phyloP scores from a whole-genome alignment of 306 rosid species.

The Trifolium subterraneum region DNA sequence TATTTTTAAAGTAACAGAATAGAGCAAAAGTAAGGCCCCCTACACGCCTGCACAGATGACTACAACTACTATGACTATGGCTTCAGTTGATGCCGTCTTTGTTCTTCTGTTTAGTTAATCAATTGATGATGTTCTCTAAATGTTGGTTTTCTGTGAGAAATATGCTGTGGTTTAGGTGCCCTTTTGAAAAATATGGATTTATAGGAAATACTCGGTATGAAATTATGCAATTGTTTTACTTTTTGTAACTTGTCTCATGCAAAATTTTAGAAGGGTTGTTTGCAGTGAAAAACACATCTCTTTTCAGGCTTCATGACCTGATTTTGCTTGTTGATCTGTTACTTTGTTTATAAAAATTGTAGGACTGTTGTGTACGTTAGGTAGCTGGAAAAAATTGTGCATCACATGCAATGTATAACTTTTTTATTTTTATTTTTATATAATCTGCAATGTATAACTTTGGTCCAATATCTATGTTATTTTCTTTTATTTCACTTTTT shows the following conservation, averaged over 20 bases:
- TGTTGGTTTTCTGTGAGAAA: constrained; percentile 10
- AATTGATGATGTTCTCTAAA: not conserved
- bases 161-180: constrained; percentile 21
- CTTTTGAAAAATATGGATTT: constrained; percentile 41
- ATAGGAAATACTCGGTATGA: constrained; percentile 29
- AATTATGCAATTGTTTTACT: constrained; percentile 30
- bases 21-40: constrained; percentile 64
- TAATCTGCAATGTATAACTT: too few species aligned
- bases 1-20: constrained; percentile 54
- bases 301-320: too few species aligned
- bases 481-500: too few species aligned
- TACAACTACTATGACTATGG: constrained; percentile 63
- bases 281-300: too few species aligned
- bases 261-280: constrained; percentile 60
- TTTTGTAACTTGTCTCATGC: constrained; percentile 75
- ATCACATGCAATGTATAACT: too few species aligned
- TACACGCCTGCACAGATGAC: constrained; percentile 60
- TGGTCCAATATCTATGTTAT: too few species aligned
- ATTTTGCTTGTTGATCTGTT: constrained; percentile 37
- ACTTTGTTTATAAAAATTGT: not conserved
- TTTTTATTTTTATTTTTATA: too few species aligned
- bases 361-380: too few species aligned
- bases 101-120: not conserved
- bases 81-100: constrained; percentile 56
- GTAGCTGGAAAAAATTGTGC: not conserved